Evolutionary conservation across 306 rosid genomes (phyloP).

Genomic region (Pyrus bretschneideri): DNA sequence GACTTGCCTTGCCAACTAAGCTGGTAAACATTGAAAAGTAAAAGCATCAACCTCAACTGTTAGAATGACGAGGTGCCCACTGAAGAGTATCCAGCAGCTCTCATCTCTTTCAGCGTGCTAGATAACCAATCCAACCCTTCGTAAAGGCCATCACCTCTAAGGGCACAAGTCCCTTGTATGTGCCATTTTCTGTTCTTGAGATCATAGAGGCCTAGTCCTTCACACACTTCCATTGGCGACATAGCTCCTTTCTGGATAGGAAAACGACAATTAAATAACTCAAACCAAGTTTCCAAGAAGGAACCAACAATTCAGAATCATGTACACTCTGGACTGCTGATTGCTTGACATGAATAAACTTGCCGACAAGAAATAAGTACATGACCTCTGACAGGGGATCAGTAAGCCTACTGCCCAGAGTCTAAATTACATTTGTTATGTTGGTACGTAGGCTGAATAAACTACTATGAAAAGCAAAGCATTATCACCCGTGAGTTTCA

Average conservation of each 20-base stretch:
- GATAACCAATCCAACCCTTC: slow-evolving; percentile 97
- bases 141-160: slow-evolving; percentile 89
- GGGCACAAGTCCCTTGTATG: slow-evolving; percentile 89
- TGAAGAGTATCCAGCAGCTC: slow-evolving; percentile 74
- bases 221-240: slow-evolving; percentile 90
- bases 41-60: slow-evolving; percentile 5
- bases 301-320: background rate
- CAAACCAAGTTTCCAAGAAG: background rate
- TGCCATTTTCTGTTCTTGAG: slow-evolving; percentile 95
- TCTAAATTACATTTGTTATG: background rate
- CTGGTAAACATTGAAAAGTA: background rate
- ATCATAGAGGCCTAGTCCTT: slow-evolving; percentile 88
- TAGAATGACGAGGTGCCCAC: slow-evolving; percentile 75
- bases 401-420: background rate
- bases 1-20: background rate
- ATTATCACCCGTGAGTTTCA: background rate
- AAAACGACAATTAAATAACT: background rate
- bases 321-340: background rate
- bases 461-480: background rate
- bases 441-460: background rate
- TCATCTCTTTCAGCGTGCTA: slow-evolving; percentile 76
- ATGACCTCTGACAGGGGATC: background rate
- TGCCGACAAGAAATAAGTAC: background rate
- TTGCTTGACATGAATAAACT: background rate
- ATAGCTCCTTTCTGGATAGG: slow-evolving; percentile 74